These are phyloP conservation scores for Syzygium jambos DNA, from an alignment of 345 rosid genomes.

Conservation along the genomic window DNA sequence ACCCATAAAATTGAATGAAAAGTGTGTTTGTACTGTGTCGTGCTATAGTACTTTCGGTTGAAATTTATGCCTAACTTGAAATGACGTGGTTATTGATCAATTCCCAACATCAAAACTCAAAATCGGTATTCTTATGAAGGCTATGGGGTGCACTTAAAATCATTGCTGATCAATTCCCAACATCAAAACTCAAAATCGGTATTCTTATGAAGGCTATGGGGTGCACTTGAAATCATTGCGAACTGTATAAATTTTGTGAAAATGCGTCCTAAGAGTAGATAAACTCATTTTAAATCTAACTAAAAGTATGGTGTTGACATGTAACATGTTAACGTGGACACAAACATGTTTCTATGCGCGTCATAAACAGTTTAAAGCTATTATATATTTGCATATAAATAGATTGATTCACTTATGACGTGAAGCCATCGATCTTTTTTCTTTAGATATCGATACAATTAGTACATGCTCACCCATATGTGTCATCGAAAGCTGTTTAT, in stretches of 20 bases:
- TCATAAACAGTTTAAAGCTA: background rate
- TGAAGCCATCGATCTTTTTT: background rate
- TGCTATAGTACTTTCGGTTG: background rate
- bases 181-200: background rate
- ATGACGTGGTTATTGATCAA: background rate
- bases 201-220: background rate
- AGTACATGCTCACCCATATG: too few species aligned
- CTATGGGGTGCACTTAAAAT: too few species aligned
- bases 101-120: too few species aligned
- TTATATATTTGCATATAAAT: background rate
- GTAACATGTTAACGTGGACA: background rate
- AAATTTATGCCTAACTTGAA: background rate
- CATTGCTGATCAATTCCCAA: too few species aligned
- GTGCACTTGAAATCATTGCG: background rate
- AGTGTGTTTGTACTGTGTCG: background rate
- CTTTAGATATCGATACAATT: background rate
- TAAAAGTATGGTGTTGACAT: background rate
- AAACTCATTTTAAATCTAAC: background rate
- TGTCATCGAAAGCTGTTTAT: too few species aligned
- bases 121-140: too few species aligned
- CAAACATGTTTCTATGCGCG: fast-evolving
- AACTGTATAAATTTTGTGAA: too few species aligned
- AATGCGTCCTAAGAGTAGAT: background rate
- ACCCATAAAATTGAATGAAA: too few species aligned
- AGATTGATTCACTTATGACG: background rate